phyloP scores from a whole-genome alignment of 140 eudicot species.

The Flaveria floridana region DNA sequence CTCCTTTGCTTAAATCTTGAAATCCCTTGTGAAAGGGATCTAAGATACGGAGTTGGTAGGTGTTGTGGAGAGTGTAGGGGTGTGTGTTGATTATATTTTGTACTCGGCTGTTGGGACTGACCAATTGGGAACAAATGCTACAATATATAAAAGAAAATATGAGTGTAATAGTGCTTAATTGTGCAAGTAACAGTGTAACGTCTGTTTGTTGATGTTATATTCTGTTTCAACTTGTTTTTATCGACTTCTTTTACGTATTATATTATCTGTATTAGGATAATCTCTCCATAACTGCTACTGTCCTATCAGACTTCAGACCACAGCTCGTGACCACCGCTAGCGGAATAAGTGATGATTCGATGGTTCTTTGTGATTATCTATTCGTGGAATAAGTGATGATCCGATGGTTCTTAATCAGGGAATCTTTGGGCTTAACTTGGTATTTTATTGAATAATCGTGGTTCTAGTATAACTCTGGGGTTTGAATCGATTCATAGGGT shows the following conservation, averaged over 20 bases:
- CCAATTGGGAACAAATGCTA: constrained; percentile 53
- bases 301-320: not conserved
- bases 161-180: constrained; percentile 48
- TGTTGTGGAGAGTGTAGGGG: constrained; percentile 40
- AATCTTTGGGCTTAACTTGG: too few relatives aligned
- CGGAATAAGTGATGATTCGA: too few relatives aligned
- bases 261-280: not conserved
- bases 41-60: constrained; percentile 38
- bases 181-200: constrained; percentile 40
- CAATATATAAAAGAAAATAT: constrained; percentile 31
- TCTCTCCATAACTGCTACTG: not conserved
- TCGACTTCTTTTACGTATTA: not conserved
- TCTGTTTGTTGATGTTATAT: constrained; percentile 15
- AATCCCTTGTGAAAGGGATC: constrained; percentile 51
- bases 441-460: too few relatives aligned
- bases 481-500: too few relatives aligned
- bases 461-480: too few relatives aligned
- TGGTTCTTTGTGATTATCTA: too few relatives aligned
- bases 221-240: constrained; percentile 2
- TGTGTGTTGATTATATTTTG: constrained; percentile 39
- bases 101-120: constrained; percentile 49
- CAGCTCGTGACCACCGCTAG: not conserved
- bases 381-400: too few relatives aligned
- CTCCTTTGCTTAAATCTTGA: constrained; percentile 35
- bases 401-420: too few relatives aligned